Evolutionary conservation across 1,284 basidiomycete genomes (phyloP), one percentile per base, ranked within the genome.

Genomic region (Malassezia caprae): DNA sequence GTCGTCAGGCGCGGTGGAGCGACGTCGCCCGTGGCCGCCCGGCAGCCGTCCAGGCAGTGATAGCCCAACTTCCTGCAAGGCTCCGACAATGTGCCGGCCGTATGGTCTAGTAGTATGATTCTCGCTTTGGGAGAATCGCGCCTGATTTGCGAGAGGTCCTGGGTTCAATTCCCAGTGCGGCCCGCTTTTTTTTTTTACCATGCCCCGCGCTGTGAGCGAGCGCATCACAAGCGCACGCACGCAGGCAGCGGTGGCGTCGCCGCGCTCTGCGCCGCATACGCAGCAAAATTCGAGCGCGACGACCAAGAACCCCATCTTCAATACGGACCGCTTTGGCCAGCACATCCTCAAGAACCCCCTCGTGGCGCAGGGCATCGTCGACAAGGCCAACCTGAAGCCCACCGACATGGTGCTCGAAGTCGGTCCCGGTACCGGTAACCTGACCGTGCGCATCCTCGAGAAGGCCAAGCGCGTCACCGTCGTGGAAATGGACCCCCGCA

Each of bases 401-500:
- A 93, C 91, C 17, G 93, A 98, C 75, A 86, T 87, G 71, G 91
- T 96, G 17, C 83, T 99, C 47, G 93, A 98, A 78, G 90, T 98
- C 50, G 94, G 93, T 73, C 94, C 94, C 11, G 94, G 94, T 78
- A 98, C 94, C 2, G 94, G 94, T 63, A 98, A 99, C 75, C 76
- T 98, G 72, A 98, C 94, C 0, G 85, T 96, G 15, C 81, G 87
- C 67, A 98, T 99, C 61, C 78, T 99, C 34, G 89, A 96, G 68
- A 87, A 90, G 76, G 87, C 87, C 59, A 91, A 93, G 72, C 85
- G 87, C 78, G 84, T 88, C 27, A 88, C 87, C 0, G 93, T 90
- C 1, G 84, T 96, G 27, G 94, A 99, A 48, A 94, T 96, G 89
- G 94, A 98, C 75, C 94, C 94, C 62, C 84, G 94, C 34, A 96